A percentile compares a stretch with the other conserved stretches of the same genome.
These are phyloP conservation scores for Mortierella sp. DNA, from an alignment of 371 early-diverging fungal species.

Conservation along the genomic window DNA sequence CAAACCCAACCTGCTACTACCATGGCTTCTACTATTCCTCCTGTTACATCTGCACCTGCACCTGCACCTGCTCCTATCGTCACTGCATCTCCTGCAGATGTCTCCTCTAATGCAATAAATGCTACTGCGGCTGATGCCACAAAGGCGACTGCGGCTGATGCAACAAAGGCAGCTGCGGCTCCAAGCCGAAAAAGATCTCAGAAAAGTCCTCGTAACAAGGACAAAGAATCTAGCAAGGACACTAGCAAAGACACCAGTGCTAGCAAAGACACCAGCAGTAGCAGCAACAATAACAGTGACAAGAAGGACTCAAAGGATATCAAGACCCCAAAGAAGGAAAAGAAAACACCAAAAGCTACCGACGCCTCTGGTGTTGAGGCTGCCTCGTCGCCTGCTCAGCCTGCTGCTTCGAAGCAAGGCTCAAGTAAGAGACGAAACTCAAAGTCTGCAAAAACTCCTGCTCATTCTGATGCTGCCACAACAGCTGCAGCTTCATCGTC, in stretches of 20 bases:
- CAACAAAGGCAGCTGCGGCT: background rate
- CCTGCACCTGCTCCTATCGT: background rate
- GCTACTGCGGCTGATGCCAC: constrained; percentile 7
- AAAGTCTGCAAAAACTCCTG: constrained; percentile 11
- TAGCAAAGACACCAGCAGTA: background rate
- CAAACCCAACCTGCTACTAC: background rate
- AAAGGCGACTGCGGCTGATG: constrained; percentile 6
- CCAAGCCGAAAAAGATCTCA: constrained; percentile 20
- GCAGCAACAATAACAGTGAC: background rate
- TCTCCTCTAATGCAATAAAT: background rate
- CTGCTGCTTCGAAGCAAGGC: constrained; percentile 11
- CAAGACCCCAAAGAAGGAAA: constrained; percentile 24
- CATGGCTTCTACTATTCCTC: constrained; percentile 19
- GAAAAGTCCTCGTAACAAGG: constrained; percentile 13
- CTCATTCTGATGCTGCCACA: background rate
- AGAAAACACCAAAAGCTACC: background rate
- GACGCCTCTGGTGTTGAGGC: background rate
- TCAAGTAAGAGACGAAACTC: constrained; percentile 26
- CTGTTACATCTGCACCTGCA: constrained; percentile 2
- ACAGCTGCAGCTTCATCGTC: constrained; percentile 2
- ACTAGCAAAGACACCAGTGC: background rate
- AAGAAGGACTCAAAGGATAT: constrained; percentile 18
- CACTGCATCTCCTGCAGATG: constrained; percentile 1
- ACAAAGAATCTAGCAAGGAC: constrained; percentile 3
- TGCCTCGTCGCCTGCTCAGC: constrained; percentile 4